Percentiles rank a stretch among this genome's conserved stretches.
Conservation (phyloP, 2,329 filamentous ascomycete species). For the Lasiodiplodia theobromae region DNA sequence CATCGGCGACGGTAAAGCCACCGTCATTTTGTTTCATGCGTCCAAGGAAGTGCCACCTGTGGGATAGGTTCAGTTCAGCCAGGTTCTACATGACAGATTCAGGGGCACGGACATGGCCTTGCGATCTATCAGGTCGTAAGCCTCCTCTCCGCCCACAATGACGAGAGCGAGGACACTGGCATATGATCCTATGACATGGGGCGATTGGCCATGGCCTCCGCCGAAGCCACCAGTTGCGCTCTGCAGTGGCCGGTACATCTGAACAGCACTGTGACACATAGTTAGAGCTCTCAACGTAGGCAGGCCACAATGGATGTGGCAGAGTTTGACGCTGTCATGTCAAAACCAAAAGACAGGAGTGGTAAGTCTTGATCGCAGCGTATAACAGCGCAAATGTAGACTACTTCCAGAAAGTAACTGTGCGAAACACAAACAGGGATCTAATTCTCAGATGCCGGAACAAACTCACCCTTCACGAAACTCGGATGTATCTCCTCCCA, state of each 20-base stretch:
- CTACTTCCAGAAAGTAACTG: conserved; percentile 73
- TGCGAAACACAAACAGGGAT: conserved; percentile 60
- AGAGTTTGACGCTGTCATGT: not conserved
- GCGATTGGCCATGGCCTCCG: conserved; percentile 88
- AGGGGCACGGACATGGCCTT: conserved; percentile 66
- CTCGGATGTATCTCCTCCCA: conserved; percentile 60
- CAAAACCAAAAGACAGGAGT: not conserved
- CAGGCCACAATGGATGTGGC: not conserved
- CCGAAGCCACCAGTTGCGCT: conserved; percentile 87
- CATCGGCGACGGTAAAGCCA: conserved; percentile 85
- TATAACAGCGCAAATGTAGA: conserved; percentile 62
- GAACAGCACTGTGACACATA: conserved; percentile 60
- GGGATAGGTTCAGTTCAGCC: conserved; percentile 43
- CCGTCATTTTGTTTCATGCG: conserved; percentile 85
- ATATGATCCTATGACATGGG: conserved; percentile 90
- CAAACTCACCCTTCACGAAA: conserved; percentile 68
- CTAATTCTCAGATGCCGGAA: not conserved
- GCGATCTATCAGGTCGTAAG: conserved; percentile 79
- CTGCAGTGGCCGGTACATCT: conserved; percentile 82
- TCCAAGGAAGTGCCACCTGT: conserved; percentile 83
- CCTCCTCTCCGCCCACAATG: conserved; percentile 76
- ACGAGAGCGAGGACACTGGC: conserved; percentile 80
- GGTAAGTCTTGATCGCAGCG: conserved; percentile 54
- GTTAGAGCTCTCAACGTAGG: not conserved
- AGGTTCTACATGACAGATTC: conserved; percentile 16